Conservation (phyloP, 2,329 filamentous ascomycete species). For the Xylaria sp. region DNA sequence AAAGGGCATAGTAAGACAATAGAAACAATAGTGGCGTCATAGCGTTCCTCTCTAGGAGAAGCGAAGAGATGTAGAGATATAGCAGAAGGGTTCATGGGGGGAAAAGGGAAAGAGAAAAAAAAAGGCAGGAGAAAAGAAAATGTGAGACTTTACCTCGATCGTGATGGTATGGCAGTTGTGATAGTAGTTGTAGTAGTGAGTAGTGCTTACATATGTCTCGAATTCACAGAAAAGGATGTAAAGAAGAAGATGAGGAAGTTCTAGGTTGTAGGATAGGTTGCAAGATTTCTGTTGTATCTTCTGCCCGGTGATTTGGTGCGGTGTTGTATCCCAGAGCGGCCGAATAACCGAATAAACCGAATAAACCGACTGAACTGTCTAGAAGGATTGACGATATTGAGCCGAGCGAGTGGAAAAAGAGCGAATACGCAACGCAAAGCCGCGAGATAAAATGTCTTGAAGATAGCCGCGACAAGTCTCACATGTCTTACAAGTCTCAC, state of each 20-base stretch:
- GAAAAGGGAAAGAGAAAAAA: neutral
- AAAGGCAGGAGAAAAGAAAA: neutral
- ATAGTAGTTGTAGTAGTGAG: neutral
- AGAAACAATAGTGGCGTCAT: slow-evolving; percentile 24
- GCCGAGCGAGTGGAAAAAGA: slow-evolving; percentile 23
- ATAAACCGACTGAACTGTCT: neutral
- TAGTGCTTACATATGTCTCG: slow-evolving; percentile 10
- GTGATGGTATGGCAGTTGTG: neutral
- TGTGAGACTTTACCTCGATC: slow-evolving; percentile 8
- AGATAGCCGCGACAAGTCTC: slow-evolving; percentile 29
- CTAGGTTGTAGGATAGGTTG: slow-evolving; percentile 1
- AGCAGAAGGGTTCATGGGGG: neutral
- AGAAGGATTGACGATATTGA: slow-evolving; percentile 2
- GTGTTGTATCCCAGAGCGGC: slow-evolving; percentile 10
- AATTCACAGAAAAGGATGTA: neutral
- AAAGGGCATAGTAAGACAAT: slow-evolving; percentile 37
- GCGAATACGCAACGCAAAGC: slow-evolving; percentile 32
- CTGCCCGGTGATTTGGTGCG: slow-evolving; percentile 18
- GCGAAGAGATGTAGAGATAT: neutral
- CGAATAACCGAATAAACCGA: neutral
- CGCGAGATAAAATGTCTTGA: slow-evolving; percentile 16
- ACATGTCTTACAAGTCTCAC: slow-evolving; percentile 5
- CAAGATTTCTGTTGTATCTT: neutral
- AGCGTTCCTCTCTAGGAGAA: neutral
- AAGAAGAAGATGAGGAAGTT: neutral